Evolutionary conservation across 2,329 filamentous ascomycete genomes (phyloP).

Genomic region (Aspergillus fumigatiaffinis): DNA sequence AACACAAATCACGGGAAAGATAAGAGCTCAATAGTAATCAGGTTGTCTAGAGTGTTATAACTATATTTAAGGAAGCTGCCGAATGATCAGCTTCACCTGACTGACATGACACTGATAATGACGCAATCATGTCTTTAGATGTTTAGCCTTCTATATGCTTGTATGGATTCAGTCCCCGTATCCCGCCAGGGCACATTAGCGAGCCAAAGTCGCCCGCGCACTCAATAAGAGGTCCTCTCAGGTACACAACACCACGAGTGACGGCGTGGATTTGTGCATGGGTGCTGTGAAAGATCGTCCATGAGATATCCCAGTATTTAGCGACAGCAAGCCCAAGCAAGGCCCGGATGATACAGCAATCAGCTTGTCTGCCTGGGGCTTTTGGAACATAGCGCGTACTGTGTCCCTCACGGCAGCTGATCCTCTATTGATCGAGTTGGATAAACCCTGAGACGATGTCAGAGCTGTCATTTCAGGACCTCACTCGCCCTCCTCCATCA

Average conservation of each 20-base stretch:
- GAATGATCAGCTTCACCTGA: neutral
- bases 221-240: neutral
- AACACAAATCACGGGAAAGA: neutral
- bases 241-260: neutral
- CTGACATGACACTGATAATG: neutral
- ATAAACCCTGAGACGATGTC: neutral
- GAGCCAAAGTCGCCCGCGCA: neutral
- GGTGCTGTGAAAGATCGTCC: neutral
- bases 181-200: neutral
- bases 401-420: neutral
- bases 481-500: constrained; percentile 40
- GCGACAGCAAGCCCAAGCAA: neutral
- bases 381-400: neutral
- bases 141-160: neutral
- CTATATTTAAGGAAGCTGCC: neutral
- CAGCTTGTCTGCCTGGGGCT: neutral
- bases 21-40: neutral
- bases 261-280: neutral
- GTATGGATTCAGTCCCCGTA: neutral
- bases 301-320: neutral
- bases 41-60: neutral
- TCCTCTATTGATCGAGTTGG: neutral
- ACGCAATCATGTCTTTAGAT: neutral
- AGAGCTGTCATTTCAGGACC: neutral
- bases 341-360: neutral